Evolutionary conservation across 2,329 filamentous ascomycete genomes (phyloP).

Genomic region (Ascochyta clinopodiicola): DNA sequence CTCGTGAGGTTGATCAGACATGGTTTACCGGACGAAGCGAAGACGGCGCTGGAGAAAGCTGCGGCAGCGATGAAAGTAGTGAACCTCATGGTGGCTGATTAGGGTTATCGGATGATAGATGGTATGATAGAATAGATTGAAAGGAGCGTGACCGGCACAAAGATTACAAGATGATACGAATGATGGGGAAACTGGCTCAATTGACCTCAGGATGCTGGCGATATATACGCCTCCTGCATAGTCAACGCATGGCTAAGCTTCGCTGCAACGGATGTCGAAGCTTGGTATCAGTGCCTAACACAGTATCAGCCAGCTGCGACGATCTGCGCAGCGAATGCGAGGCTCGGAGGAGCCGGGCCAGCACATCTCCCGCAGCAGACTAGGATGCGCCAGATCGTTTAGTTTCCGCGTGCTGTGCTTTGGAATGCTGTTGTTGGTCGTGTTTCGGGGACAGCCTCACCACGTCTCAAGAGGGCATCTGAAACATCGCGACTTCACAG

Average conservation of each 20-base stretch:
- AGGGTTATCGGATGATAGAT: neutral
- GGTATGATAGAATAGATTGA: constrained; percentile 11
- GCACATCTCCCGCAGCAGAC: constrained; percentile 10
- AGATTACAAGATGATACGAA: constrained; percentile 26
- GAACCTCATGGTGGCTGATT: constrained; percentile 38
- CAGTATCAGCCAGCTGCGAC: constrained; percentile 32
- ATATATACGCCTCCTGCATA: constrained; percentile 25
- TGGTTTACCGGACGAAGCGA: constrained; percentile 30
- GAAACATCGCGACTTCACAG: constrained; percentile 35
- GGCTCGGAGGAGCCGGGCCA: constrained; percentile 4
- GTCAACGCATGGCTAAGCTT: constrained; percentile 16
- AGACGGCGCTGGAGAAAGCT: constrained; percentile 35
- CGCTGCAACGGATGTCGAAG: constrained; percentile 23
- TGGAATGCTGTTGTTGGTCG: constrained; percentile 13
- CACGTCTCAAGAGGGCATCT: constrained; percentile 32
- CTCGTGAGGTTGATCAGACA: neutral
- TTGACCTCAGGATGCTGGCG: constrained; percentile 4
- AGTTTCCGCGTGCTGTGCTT: constrained; percentile 18
- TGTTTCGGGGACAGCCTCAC: constrained; percentile 35
- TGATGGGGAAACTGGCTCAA: constrained; percentile 18
- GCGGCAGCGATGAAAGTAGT: constrained; percentile 33
- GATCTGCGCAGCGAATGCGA: constrained; percentile 14
- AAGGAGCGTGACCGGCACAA: constrained; percentile 41
- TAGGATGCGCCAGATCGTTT: constrained; percentile 23
- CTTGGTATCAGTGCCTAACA: constrained; percentile 28